A percentile compares a stretch with the other conserved stretches of the same genome.
These are phyloP conservation scores for Solanum paucissectum DNA, from an alignment of 257 asterid species.

Conservation along the genomic window DNA sequence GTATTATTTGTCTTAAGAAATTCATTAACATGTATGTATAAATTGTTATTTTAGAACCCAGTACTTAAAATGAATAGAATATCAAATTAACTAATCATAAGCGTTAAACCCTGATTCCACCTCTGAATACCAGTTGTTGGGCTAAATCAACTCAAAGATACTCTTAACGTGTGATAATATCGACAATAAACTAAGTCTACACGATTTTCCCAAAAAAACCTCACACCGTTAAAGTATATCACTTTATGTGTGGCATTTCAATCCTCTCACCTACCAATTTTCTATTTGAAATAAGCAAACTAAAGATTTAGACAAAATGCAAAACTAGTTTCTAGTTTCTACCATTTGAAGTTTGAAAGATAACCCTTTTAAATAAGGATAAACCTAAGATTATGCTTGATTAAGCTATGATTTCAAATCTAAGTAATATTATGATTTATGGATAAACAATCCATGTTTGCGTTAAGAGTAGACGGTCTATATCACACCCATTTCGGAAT, in stretches of 20 bases:
- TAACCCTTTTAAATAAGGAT: background rate
- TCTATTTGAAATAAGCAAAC: background rate
- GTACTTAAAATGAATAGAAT: background rate
- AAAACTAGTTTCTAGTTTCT: no score
- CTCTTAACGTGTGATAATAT: background rate
- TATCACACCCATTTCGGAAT: background rate
- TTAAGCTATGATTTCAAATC: background rate
- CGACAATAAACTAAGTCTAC: no score
- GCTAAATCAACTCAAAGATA: background rate
- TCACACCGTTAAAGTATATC: background rate
- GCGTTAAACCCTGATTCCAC: background rate
- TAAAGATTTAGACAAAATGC: no score
- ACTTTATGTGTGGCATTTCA: background rate
- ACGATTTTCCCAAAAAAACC: background rate
- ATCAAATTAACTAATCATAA: background rate
- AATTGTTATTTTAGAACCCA: background rate
- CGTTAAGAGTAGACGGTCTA: background rate
- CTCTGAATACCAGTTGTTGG: background rate
- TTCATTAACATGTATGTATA: no score
- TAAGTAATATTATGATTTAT: background rate
- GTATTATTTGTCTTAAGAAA: background rate
- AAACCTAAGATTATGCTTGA: background rate
- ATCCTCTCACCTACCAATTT: background rate
- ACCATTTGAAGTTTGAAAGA: background rate
- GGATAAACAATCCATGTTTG: background rate